Evolutionary conservation across 352 stramenopile species (phyloP), one percentile per base, ranked within the genome.

Genomic region (Ophiocytium majus): DNA sequence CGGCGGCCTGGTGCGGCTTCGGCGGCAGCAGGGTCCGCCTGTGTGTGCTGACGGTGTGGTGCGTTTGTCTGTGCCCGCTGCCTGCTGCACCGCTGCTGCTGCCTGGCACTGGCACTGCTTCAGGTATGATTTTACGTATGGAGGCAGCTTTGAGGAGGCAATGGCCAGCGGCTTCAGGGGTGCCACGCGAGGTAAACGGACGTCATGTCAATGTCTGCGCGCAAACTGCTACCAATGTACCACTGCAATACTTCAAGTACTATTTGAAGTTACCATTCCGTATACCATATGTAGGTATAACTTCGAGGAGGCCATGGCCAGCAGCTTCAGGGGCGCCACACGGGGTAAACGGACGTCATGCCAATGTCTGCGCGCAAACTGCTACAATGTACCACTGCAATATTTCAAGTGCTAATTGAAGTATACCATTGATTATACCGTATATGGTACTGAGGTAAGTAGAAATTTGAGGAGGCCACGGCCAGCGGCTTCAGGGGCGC

Each of bases 81-180:
- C 5, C 43, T 5, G 5, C 5, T 14, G 43, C 5, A 57, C 5
- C 43, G 43, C 43, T 57, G 5, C 43, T 57, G 43, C 43, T 57
- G 43, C 43, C 5, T 57, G 5, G 43, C 43, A 57, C 14, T 14
- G 43, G n/a, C n/a, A n/a, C n/a, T n/a, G n/a, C n/a, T n/a, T n/a
- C 43, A 57, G 43, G 43, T 80, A 80, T 28, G 75, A 80, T 28
- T 80, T 80, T n/a, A 57, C 35, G 9, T 80, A 80, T n/a, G 75
- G 28, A 1, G 34, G 19, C 19, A 10, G 9, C 75, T 80, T 80
- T 33, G 75, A 80, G 43, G 35, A 50, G 5, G 28, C 14, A 9
- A 36, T 80, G 75, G 35, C 35, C 35, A 33, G 9, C 19, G 35
- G 35, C 35, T 80, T 80, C 75, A 31, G 9, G 14, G 75, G 34